phyloP scores from a whole-genome alignment of 1,284 basidiomycete species.

The Microbotryum silenes-acaulis region DNA sequence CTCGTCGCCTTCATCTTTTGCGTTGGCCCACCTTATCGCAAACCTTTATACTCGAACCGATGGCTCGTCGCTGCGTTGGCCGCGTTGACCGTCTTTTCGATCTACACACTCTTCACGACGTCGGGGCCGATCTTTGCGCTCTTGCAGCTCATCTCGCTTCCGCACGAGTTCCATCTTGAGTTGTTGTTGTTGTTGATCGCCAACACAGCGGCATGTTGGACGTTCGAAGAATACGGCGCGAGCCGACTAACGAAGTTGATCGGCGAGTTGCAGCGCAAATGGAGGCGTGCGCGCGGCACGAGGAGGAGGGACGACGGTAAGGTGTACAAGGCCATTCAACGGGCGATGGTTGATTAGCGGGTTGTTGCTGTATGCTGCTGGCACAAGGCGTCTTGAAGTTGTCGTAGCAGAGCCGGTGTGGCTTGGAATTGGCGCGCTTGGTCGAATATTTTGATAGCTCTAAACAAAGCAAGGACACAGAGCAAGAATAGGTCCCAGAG shows the following conservation, averaged over 20 bases:
- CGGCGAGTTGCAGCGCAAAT: conserved; percentile 24
- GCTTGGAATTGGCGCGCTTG: too few relatives aligned
- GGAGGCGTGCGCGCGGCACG: conserved; percentile 39
- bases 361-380: background rate
- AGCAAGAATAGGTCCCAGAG: too few relatives aligned
- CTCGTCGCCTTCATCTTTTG: conserved; percentile 93
- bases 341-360: conserved; percentile 41
- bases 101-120: conserved; percentile 65
- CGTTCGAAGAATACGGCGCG: conserved; percentile 53
- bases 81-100: conserved; percentile 60
- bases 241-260: conserved; percentile 25
- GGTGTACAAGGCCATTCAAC: conserved; percentile 49
- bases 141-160: conserved; percentile 72
- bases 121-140: conserved; percentile 55
- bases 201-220: conserved; percentile 67
- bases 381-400: background rate
- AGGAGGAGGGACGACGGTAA: conserved; percentile 44
- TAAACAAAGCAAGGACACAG: too few relatives aligned
- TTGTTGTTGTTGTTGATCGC: conserved; percentile 61
- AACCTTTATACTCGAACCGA: conserved; percentile 90
- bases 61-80: conserved; percentile 63
- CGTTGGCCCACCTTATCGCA: conserved; percentile 92
- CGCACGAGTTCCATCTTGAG: conserved; percentile 58
- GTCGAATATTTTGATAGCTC: too few relatives aligned
- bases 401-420: background rate